A percentile compares a stretch with the other conserved stretches of the same genome.
These are phyloP conservation scores for Lippia alba DNA, from an alignment of 305 asterid species.

Conservation along the genomic window DNA sequence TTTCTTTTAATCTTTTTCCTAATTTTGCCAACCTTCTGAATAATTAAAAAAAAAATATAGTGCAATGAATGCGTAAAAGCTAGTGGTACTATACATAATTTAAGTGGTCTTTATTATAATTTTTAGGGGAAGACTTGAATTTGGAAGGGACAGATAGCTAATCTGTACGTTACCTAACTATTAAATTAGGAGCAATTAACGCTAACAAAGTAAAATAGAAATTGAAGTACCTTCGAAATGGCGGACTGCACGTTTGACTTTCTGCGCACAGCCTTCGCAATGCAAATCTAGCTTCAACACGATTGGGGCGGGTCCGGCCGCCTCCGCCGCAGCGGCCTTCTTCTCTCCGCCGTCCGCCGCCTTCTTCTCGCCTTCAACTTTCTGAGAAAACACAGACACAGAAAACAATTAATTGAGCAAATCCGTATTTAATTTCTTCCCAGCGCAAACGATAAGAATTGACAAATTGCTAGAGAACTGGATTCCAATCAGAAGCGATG, in stretches of 20 bases:
- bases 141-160: background rate
- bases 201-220: background rate
- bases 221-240: constrained; percentile 64
- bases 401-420: constrained; percentile 17
- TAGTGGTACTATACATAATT: background rate
- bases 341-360: constrained; percentile 48
- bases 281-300: constrained; percentile 88
- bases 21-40: too few species aligned
- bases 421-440: constrained; percentile 14
- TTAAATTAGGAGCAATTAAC: background rate
- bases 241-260: constrained; percentile 72
- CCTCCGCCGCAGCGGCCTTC: constrained; percentile 26
- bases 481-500: constrained; percentile 9
- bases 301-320: constrained; percentile 38
- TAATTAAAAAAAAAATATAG: too few species aligned
- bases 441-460: background rate
- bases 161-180: background rate
- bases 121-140: background rate
- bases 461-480: background rate
- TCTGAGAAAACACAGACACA: constrained; percentile 49
- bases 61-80: background rate
- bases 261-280: constrained; percentile 95
- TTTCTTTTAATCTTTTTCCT: too few species aligned
- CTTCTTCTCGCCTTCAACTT: constrained; percentile 59
- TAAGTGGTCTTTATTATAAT: background rate